Conservation (phyloP, 192 early-diverging fungal species). For the Linderina pennispora region DNA sequence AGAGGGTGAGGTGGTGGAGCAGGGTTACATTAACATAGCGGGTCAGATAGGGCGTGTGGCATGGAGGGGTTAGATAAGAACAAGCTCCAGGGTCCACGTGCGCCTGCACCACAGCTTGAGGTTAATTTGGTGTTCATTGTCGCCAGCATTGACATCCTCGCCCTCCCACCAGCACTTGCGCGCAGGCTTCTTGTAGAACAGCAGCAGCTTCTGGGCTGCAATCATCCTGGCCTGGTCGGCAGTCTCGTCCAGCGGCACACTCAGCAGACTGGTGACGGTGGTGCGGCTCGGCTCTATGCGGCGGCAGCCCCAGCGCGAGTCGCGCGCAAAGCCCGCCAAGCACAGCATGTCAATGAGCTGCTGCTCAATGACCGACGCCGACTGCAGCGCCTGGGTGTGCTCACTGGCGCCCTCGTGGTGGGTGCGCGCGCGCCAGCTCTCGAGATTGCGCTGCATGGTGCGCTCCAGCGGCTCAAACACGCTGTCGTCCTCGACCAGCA, state of each 20-base stretch:
- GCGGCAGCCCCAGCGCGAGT: slow-evolving; percentile 70
- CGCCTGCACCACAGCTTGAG: slow-evolving; percentile 71
- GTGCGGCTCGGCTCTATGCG: slow-evolving; percentile 62
- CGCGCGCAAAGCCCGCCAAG: slow-evolving; percentile 64
- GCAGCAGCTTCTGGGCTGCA: slow-evolving; percentile 65
- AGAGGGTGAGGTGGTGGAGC: too few relatives aligned
- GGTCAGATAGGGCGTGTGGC: too few relatives aligned
- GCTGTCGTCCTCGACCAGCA: slow-evolving; percentile 59
- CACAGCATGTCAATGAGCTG: slow-evolving; percentile 82
- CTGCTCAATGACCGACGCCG: slow-evolving; percentile 52
- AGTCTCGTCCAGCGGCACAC: slow-evolving; percentile 65
- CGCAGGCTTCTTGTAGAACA: slow-evolving; percentile 80
- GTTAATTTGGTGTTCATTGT: slow-evolving; percentile 47
- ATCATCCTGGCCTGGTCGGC: slow-evolving; percentile 61
- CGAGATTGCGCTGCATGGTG: slow-evolving; percentile 58
- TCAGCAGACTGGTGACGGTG: slow-evolving; percentile 60
- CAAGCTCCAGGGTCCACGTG: slow-evolving; percentile 75
- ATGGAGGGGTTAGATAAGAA: slow-evolving; percentile 45
- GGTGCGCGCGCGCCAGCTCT: slow-evolving; percentile 34
- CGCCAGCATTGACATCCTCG: slow-evolving; percentile 55
- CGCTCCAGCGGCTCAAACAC: slow-evolving; percentile 72
- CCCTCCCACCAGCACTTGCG: slow-evolving; percentile 86
- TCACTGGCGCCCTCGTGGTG: slow-evolving; percentile 34
- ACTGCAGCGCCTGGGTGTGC: slow-evolving; percentile 38
- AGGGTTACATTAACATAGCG: too few relatives aligned